Percentiles rank a stretch among this genome's conserved stretches.
phyloP scores from a whole-genome alignment of 768 basidiomycete genomes.

The Macrolepiota albuminosa region DNA sequence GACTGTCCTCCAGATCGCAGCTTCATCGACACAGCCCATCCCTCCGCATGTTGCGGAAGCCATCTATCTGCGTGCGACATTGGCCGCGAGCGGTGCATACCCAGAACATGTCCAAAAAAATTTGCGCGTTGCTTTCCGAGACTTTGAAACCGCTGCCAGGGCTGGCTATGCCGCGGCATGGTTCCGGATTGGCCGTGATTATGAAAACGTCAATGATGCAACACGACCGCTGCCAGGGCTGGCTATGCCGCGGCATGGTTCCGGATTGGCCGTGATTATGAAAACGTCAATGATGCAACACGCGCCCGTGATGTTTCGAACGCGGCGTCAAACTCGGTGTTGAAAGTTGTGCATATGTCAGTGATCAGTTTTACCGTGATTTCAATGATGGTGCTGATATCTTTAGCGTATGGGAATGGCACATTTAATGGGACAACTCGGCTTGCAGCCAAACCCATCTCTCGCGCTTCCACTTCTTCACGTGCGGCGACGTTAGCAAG shows the following conservation, averaged over 20 bases:
- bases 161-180: constrained; percentile 77
- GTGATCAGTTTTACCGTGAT: constrained; percentile 20
- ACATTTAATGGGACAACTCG: constrained; percentile 83
- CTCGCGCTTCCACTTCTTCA: constrained; percentile 69
- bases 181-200: constrained; percentile 89
- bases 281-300: constrained; percentile 70
- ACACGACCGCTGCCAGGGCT: constrained; percentile 63
- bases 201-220: constrained; percentile 81
- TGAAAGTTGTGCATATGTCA: constrained; percentile 77
- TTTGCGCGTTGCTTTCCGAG: constrained; percentile 79
- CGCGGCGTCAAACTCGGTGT: constrained; percentile 72
- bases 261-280: constrained; percentile 86
- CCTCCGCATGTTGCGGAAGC: constrained; percentile 61
- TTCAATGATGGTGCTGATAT: background rate
- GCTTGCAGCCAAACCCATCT: constrained; percentile 46
- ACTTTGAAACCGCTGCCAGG: constrained; percentile 81
- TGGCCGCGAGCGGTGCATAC: constrained; percentile 70
- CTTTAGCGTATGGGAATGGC: constrained; percentile 91
- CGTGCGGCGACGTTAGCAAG: constrained; percentile 73
- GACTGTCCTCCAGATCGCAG: constrained; percentile 54
- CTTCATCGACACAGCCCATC: constrained; percentile 22
- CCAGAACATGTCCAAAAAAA: constrained; percentile 62
- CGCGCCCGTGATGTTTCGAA: constrained; percentile 87
- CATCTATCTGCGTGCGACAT: constrained; percentile 66
- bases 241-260: constrained; percentile 89